Conservation (phyloP, 257 asterid species). For the Voacanga thouarsii region DNA sequence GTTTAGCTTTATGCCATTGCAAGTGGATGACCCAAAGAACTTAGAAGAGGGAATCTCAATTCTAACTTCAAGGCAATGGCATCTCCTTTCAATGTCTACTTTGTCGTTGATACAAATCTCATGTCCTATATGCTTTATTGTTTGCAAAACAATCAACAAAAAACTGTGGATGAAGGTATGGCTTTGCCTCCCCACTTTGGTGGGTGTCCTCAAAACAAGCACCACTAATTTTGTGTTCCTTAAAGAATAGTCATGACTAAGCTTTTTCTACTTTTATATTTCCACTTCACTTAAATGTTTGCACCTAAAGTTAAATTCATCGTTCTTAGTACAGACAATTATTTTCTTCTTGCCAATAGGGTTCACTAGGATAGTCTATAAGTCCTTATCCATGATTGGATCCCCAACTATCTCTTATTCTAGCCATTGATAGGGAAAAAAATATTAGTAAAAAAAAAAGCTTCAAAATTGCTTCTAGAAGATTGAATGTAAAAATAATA, state of each 20-base stretch:
- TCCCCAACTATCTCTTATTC: neutral
- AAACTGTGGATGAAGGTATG: neutral
- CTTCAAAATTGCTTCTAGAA: neutral
- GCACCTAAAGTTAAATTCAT: neutral
- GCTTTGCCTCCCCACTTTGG: slow-evolving; percentile 12
- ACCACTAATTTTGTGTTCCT: slow-evolving; percentile 13
- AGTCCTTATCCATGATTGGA: slow-evolving; percentile 2
- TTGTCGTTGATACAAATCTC: slow-evolving; percentile 2
- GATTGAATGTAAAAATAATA: neutral
- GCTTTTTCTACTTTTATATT: slow-evolving; percentile 2
- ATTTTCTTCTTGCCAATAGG: neutral
- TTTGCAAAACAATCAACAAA: neutral
- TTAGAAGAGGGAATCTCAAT: slow-evolving; percentile 3
- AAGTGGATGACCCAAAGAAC: neutral
- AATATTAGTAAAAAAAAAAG: neutral
- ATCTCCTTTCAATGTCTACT: neutral
- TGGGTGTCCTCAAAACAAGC: slow-evolving; percentile 13
- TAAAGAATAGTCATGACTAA: slow-evolving; percentile 21
- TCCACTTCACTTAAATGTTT: neutral
- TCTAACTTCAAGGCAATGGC: slow-evolving; percentile 11
- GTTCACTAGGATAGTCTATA: neutral
- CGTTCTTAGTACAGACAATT: neutral
- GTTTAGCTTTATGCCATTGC: slow-evolving; percentile 1
- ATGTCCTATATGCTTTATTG: slow-evolving; percentile 7
- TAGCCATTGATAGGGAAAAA: neutral